These are phyloP conservation scores for Scheffersomyces insectosa DNA, from an alignment of 1,139 yeast genomes.

Conservation along the genomic window DNA sequence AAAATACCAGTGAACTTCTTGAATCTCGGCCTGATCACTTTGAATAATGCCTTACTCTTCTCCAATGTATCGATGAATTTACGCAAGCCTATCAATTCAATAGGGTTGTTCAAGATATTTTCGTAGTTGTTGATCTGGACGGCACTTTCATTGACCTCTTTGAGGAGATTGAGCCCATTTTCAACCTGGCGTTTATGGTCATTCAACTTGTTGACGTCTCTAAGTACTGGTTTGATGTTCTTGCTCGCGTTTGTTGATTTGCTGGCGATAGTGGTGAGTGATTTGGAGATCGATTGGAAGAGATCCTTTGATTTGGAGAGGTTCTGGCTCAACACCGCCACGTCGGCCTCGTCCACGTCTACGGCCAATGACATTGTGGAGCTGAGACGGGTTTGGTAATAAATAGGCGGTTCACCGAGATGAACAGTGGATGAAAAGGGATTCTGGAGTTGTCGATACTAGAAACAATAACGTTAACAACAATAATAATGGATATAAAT, in stretches of 20 bases:
- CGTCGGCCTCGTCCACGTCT: conserved; percentile 82
- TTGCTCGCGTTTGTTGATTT: conserved; percentile 64
- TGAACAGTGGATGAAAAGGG: no score
- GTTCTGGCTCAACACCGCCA: conserved; percentile 77
- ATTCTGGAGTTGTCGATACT: no score
- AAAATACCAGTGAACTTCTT: conserved; percentile 52
- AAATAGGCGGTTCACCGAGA: no score
- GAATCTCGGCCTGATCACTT: conserved; percentile 39
- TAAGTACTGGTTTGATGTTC: conserved; percentile 70
- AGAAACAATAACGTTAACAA: no score
- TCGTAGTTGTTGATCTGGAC: conserved; percentile 57
- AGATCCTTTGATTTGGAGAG: conserved; percentile 59
- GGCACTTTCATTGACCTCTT: conserved; percentile 67
- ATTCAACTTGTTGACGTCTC: conserved; percentile 59
- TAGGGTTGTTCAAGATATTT: conserved; percentile 36
- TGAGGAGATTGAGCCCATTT: conserved; percentile 58
- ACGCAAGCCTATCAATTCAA: conserved; percentile 39
- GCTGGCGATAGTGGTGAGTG: conserved; percentile 55
- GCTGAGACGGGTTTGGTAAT: no score
- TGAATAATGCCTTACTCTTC: conserved; percentile 33
- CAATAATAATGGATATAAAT: no score
- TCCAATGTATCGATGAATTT: conserved; percentile 40
- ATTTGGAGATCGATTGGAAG: conserved; percentile 55
- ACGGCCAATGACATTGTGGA: conserved; percentile 21
- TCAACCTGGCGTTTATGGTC: conserved; percentile 60